Base-by-base conservation (phyloP, 805 yeast species). In the Wickerhamiella azymoides region DNA sequence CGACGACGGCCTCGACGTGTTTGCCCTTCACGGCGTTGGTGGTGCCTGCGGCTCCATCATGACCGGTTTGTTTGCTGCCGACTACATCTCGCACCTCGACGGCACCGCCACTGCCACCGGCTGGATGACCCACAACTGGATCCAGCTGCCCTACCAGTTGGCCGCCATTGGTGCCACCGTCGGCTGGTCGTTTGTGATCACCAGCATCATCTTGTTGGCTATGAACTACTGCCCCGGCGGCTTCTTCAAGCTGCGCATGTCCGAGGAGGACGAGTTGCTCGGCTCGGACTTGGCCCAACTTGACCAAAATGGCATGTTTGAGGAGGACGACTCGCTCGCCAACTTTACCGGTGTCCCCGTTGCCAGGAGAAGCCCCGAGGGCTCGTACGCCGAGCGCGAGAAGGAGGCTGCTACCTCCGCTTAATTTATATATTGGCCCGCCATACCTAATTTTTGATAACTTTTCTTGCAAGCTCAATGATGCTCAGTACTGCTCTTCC, bases 1-100 rank as follows among this genome's bases (percentile, higher is more conserved):
- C 55, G 97, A 89, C 62, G 97, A 89, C 61, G 96, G 96, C 73
- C 73, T 88, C 70, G 96, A 86, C 64, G 95, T 84, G 43, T 89
- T 82, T 67, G 84, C 96, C 28, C 68, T 88, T 46, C 96, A 89
- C 65, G 96, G 95, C 57, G 79, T 88, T 51, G 97, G 96, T 63
- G 96, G 96, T 46, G 74, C 80, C 57, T 68, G 74, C 52, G 97
- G 97, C 45, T 76, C 84, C 21, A 69, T 80, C 19, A 61, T 83
- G 64, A 88, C 96, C 25, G 96, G 95, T 61, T 70, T 89, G 53
- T 88, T 89, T 62, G 95, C 97, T 33, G 94, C 95, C 47, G 93
- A 86, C 66, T 85, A 88, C 65, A 78, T 88, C 54, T 80, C 93
- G 40, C 86, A 84, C 37, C 62, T 82, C 11, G 95, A 88, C 58